These are phyloP conservation scores for Pythium rishiriense DNA, from an alignment of 352 stramenopile genomes.

Conservation along the genomic window DNA sequence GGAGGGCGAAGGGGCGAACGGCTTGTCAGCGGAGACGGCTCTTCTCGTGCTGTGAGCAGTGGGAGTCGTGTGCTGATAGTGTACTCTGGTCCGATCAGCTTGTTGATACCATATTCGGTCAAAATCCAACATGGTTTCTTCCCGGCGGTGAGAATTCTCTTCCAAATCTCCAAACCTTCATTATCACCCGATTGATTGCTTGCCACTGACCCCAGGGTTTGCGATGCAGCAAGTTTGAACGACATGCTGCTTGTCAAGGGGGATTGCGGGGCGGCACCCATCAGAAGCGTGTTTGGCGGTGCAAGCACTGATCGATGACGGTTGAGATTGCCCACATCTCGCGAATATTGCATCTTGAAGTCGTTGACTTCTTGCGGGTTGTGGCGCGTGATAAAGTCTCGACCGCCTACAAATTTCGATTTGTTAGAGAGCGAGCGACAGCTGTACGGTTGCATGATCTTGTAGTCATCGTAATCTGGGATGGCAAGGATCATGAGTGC, in stretches of 20 bases:
- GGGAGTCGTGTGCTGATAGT: slow-evolving; percentile 48
- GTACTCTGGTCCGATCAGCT: slow-evolving; percentile 67
- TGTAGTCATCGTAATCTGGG: slow-evolving; percentile 78
- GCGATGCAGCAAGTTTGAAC: slow-evolving; percentile 31
- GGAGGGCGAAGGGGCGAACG: slow-evolving; percentile 37
- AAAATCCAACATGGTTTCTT: slow-evolving; percentile 73
- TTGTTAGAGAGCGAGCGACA: slow-evolving; percentile 62
- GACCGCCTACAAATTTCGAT: slow-evolving; percentile 61
- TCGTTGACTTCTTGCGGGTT: slow-evolving; percentile 73
- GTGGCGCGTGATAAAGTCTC: slow-evolving; percentile 70
- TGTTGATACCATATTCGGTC: slow-evolving; percentile 56
- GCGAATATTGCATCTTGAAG: slow-evolving; percentile 79
- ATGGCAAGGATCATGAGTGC: slow-evolving; percentile 70
- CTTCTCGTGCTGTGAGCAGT: slow-evolving; percentile 31
- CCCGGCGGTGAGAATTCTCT: slow-evolving; percentile 41
- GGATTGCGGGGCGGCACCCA: neutral
- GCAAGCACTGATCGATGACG: slow-evolving; percentile 63
- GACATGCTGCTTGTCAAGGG: slow-evolving; percentile 23
- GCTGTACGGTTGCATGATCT: slow-evolving; percentile 74
- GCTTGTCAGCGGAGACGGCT: slow-evolving; percentile 16
- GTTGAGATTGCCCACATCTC: slow-evolving; percentile 64
- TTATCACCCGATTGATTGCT: slow-evolving; percentile 25
- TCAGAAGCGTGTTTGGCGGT: slow-evolving; percentile 40
- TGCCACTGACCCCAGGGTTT: slow-evolving; percentile 3
- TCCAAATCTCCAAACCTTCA: slow-evolving; percentile 39